phyloP scores from a whole-genome alignment of 2,329 filamentous ascomycete species.

The Nothophoma quercina region DNA sequence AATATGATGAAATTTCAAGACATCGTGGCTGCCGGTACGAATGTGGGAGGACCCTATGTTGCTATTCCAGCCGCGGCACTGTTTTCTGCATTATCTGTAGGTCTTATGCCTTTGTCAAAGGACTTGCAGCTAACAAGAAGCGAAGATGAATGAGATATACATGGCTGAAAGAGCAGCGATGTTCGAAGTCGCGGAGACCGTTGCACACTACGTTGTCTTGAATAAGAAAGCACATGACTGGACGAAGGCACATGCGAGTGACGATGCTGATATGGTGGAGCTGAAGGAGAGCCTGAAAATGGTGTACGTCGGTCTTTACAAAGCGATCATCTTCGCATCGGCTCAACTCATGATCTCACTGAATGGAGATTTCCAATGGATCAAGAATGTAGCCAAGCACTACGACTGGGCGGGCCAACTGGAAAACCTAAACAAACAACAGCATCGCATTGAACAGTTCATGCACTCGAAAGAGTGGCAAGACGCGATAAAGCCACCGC shows the following conservation, averaged over 20 bases:
- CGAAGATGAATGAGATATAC: constrained; percentile 24
- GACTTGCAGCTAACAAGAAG: background rate
- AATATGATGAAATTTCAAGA: constrained; percentile 26
- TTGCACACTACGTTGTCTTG: constrained; percentile 22
- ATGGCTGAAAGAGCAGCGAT: constrained; percentile 18
- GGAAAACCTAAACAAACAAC: constrained; percentile 17
- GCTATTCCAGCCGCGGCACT: constrained; percentile 26
- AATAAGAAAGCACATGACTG: constrained; percentile 21
- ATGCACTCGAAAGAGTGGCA: constrained; percentile 9
- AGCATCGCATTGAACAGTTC: constrained; percentile 12
- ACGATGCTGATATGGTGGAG: constrained; percentile 22
- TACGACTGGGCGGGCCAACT: constrained; percentile 30
- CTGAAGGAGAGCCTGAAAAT: constrained; percentile 21
- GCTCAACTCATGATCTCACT: constrained; percentile 25
- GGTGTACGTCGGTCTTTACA: constrained; percentile 24
- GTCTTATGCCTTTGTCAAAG: background rate
- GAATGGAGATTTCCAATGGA: constrained; percentile 19
- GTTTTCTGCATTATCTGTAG: constrained; percentile 27
- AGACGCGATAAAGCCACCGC: background rate
- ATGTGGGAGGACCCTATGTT: constrained; percentile 26
- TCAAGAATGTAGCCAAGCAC: constrained; percentile 24
- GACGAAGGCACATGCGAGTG: constrained; percentile 6
- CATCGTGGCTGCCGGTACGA: constrained; percentile 21
- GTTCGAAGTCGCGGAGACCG: constrained; percentile 22
- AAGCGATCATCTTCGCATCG: constrained; percentile 19